A percentile compares a stretch with the other conserved stretches of the same genome.
These are phyloP conservation scores for Salix arbutifolia DNA, from an alignment of 345 rosid species.

Conservation along the genomic window DNA sequence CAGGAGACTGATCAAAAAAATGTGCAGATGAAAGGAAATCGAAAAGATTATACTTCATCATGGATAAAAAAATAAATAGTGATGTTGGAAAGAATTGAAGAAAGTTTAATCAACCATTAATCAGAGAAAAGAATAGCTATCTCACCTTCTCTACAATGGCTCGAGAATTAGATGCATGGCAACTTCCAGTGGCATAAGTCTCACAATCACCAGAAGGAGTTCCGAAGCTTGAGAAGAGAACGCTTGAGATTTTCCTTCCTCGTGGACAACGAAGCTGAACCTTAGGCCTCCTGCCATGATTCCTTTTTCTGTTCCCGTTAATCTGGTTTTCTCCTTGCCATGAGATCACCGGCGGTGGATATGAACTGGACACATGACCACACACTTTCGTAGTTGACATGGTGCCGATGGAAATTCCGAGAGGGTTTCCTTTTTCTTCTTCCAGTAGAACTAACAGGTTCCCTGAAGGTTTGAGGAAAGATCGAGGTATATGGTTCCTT, in stretches of 20 bases:
- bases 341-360: slow-evolving; percentile 20
- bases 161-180: slow-evolving; percentile 9
- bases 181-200: slow-evolving; percentile 20
- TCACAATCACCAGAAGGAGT: slow-evolving; percentile 23
- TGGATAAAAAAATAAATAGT: not conserved
- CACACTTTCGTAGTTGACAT: not conserved
- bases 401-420: not conserved
- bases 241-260: slow-evolving; percentile 23
- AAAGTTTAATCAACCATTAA: too few relatives aligned
- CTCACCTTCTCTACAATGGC: slow-evolving; percentile 15
- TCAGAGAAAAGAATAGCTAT: too few relatives aligned
- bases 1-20: not conserved
- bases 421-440: not conserved
- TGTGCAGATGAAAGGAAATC: too few relatives aligned
- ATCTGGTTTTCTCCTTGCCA: slow-evolving; percentile 1
- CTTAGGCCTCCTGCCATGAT: slow-evolving; percentile 13
- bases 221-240: slow-evolving; percentile 31
- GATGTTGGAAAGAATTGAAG: not conserved
- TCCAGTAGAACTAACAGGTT: not conserved
- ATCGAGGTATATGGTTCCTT: slow-evolving; percentile 51
- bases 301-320: not conserved
- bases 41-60: not conserved
- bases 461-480: slow-evolving; percentile 27
- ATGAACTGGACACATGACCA: slow-evolving; percentile 16
- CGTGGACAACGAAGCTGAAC: slow-evolving; percentile 22